These are phyloP conservation scores for Emergomyces orientalis DNA, from an alignment of 2,329 filamentous ascomycete genomes.

Conservation along the genomic window DNA sequence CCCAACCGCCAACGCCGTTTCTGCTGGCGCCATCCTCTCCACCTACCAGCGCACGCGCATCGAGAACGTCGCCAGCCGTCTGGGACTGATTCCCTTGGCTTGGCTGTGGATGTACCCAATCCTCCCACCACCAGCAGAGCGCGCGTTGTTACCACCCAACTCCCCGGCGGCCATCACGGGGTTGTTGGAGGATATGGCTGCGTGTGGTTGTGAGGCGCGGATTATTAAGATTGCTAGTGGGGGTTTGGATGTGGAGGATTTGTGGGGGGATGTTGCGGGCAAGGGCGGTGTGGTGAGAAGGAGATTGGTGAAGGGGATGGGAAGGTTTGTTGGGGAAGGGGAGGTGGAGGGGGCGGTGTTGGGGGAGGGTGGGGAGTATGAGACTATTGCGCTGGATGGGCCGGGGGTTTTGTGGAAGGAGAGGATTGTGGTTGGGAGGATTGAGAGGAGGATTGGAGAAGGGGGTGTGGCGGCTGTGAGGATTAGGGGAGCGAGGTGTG, in stretches of 20 bases:
- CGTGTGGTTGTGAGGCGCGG: slow-evolving; percentile 68
- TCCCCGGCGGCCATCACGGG: slow-evolving; percentile 24
- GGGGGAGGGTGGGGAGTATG: slow-evolving; percentile 92
- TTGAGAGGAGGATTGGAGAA: slow-evolving; percentile 52
- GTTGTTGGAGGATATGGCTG: slow-evolving; percentile 72
- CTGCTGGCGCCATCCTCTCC: slow-evolving; percentile 83
- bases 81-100: slow-evolving; percentile 73
- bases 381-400: slow-evolving; percentile 80
- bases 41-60: slow-evolving; percentile 96
- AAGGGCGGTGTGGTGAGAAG: slow-evolving; percentile 42
- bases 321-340: slow-evolving; percentile 52
- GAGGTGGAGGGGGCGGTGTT: slow-evolving; percentile 58
- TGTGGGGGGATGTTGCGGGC: slow-evolving; percentile 70
- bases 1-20: slow-evolving; percentile 76
- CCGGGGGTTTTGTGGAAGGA: slow-evolving; percentile 63
- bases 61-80: slow-evolving; percentile 75
- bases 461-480: slow-evolving; percentile 69
- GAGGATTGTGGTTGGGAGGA: slow-evolving; percentile 53
- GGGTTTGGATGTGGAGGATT: slow-evolving; percentile 67
- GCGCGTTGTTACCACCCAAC: slow-evolving; percentile 11
- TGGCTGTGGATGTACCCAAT: slow-evolving; percentile 88
- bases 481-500: slow-evolving; percentile 50
- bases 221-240: slow-evolving; percentile 93
- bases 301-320: slow-evolving; percentile 41
- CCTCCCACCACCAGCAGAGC: slow-evolving; percentile 46